Base-by-base conservation (phyloP, 345 rosid genomes). In the Boechera retrofracta region DNA sequence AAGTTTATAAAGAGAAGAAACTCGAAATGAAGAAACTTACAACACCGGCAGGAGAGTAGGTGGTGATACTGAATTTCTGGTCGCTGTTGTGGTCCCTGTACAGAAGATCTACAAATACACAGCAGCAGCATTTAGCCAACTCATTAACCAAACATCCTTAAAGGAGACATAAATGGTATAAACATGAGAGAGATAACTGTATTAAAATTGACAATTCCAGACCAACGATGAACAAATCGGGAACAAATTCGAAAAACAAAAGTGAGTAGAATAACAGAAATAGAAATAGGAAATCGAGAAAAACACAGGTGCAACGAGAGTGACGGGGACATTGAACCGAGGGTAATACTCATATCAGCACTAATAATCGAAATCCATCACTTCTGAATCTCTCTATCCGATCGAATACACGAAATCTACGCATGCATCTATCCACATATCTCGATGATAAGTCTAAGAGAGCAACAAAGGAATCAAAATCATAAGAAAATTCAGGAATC, bases 31-130 rank as follows among this genome's bases (percentile, higher is more conserved):
- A 3, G 48, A 58, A 64, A 83, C 96, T 85, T 80, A 95, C 99
- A 45, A 91, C 83, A 65, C 99, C 99, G 54, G 79, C 54, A 13
- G 94, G 69, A 10, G 98, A 88, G 80, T 66, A 83, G 51, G 98
- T 95, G 35, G 96, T 88, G 80, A 92, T 55, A 64, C 89, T 88
- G 82, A 95, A 87, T 81, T 95, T 95, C 76, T 95, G 99, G 87
- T 95, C 97, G 64, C 81, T 79, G 82, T 89, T 94, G 72, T 92
- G 88, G 74, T 95, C 98, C 86, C 82, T 92, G 83, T 91, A 89
- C 16, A 95, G 82, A 81, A 95, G 96, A 88, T 95, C 98, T 95
- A 71, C 56, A 71, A 64, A 39, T 28, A 5, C 60, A 49, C 7
- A 55, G n/a, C 32, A 72, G 18, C 55, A 69, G 16, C 59, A 28